These are phyloP conservation scores for Eucalyptus decipiens DNA, from an alignment of 345 rosid species.

Conservation along the genomic window DNA sequence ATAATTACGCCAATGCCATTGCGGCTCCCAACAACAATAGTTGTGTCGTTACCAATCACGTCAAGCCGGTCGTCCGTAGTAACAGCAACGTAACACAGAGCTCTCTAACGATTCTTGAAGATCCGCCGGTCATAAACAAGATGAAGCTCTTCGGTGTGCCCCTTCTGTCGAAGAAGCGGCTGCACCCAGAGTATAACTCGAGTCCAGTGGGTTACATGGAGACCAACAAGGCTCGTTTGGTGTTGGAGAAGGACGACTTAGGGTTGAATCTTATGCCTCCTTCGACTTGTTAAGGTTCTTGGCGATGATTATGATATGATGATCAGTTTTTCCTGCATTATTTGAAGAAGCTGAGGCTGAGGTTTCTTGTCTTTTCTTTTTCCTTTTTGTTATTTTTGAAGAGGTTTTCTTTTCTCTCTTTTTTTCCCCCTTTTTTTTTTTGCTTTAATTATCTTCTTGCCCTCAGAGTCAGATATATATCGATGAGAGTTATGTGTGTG, in stretches of 20 bases:
- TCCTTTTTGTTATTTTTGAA: neutral
- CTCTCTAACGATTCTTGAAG: constrained; percentile 25
- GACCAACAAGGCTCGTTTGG: constrained; percentile 43
- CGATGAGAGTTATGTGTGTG: neutral
- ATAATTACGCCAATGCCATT: neutral
- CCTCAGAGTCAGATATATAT: neutral
- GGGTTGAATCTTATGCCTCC: constrained; percentile 80
- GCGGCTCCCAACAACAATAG: neutral
- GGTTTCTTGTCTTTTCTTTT: neutral
- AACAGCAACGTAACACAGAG: constrained; percentile 20
- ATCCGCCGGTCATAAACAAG: constrained; percentile 8
- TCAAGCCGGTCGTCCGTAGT: constrained; percentile 10
- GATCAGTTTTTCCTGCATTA: neutral
- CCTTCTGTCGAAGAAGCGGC: constrained; percentile 50
- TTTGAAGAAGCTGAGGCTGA: neutral
- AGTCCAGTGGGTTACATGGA: constrained; percentile 18
- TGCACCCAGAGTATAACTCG: constrained; percentile 32
- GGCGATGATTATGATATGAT: neutral
- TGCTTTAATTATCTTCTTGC: neutral
- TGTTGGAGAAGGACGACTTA: constrained; percentile 65
- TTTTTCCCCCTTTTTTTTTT: neutral
- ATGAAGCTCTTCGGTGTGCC: constrained; percentile 78
- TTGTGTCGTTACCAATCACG: constrained; percentile 4
- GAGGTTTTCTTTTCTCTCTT: neutral
- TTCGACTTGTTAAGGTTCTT: constrained; percentile 29